phyloP scores from a whole-genome alignment of 805 yeast genomes.

The Candida lessepsii region DNA sequence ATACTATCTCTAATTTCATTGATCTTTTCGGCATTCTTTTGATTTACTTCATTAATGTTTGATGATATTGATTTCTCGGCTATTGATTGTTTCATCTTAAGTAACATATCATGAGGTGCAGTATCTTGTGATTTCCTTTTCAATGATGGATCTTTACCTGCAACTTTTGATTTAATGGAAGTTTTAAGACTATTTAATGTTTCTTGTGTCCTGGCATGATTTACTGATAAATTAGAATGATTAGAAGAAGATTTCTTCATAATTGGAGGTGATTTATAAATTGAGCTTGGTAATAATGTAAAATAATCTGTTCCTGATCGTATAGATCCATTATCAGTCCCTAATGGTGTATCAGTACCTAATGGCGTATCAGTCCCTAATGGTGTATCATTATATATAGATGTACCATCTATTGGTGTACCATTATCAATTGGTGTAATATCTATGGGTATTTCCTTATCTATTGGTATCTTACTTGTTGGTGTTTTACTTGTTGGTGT shows the following conservation, averaged over 20 bases:
- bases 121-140: conserved; percentile 13
- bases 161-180: conserved; percentile 10
- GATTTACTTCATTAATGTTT: conserved; percentile 4
- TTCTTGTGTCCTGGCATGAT: conserved; percentile 15
- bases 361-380: not conserved
- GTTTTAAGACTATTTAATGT: conserved; percentile 13
- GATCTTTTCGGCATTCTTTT: conserved; percentile 10
- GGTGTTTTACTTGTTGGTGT: no score
- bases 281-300: conserved; percentile 3
- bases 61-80: conserved; percentile 19
- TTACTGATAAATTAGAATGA: conserved; percentile 14
- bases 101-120: conserved; percentile 26
- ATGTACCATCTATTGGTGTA: not conserved
- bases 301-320: conserved; percentile 11
- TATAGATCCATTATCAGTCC: not conserved
- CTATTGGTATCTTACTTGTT: no score
- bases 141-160: conserved; percentile 9
- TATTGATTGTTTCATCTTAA: conserved; percentile 24
- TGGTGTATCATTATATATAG: no score
- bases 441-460: no score
- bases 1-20: conserved; percentile 36
- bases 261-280: conserved; percentile 6
- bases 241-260: conserved; percentile 11
- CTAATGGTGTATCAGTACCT: conserved; percentile 1
- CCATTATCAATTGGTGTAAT: not conserved